Percentiles rank a stretch among this genome's conserved stretches.
phyloP scores from a whole-genome alignment of 345 rosid genomes.

The Trapa incisa region DNA sequence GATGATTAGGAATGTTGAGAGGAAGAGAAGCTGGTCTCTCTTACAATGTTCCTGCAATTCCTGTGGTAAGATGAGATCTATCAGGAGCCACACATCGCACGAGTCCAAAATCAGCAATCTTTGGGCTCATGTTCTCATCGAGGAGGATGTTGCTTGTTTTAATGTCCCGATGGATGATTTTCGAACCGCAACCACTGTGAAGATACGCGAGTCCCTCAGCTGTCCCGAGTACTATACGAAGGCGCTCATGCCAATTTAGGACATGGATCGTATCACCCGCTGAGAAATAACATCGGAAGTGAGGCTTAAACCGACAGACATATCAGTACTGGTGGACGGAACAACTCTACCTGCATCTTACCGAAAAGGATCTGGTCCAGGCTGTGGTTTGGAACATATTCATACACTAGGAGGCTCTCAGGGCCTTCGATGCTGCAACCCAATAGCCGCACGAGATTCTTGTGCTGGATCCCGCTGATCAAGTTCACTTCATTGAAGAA shows the following conservation, averaged over 20 bases:
- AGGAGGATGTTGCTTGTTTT: conserved; percentile 73
- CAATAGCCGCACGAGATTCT: conserved; percentile 52
- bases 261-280: conserved; percentile 33
- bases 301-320: background rate
- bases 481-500: conserved; percentile 76
- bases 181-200: conserved; percentile 46
- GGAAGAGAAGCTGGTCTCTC: conserved; percentile 7
- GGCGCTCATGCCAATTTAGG: conserved; percentile 59
- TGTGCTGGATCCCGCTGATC: conserved; percentile 54
- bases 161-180: conserved; percentile 74
- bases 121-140: conserved; percentile 51
- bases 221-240: conserved; percentile 43
- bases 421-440: conserved; percentile 92
- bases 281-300: conserved; percentile 13
- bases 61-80: conserved; percentile 44
- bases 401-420: conserved; percentile 71
- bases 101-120: conserved; percentile 83
- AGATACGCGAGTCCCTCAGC: conserved; percentile 74
- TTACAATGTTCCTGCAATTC: conserved; percentile 78
- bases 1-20: background rate
- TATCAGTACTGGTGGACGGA: background rate
- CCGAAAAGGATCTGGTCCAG: conserved; percentile 67
- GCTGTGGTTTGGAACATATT: conserved; percentile 62
- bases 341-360: conserved; percentile 11
- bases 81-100: conserved; percentile 37